Evolutionary conservation across 2,329 filamentous ascomycete species (phyloP), one percentile per base, ranked within the genome.

Genomic region (Bisporella sp.): DNA sequence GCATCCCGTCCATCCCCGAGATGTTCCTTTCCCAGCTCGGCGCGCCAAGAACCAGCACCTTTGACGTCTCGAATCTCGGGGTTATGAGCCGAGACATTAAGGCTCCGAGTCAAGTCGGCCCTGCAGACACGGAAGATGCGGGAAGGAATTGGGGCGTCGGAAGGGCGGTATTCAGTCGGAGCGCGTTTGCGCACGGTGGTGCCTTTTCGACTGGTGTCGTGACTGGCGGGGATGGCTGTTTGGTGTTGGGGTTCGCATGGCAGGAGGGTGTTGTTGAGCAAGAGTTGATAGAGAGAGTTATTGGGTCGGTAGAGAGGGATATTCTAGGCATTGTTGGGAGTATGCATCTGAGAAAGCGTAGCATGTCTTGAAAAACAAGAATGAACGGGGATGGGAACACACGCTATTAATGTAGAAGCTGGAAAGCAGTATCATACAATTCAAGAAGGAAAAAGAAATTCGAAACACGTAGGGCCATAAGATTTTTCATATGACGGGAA

Each of bases 321-420:
- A 50, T 50, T 32, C 30, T 49, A 13, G 33, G 21, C 6, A 37
- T 49, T 46, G 50, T 44, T 39, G 41, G 21, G 79, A 85, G 86
- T 62, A 89, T 9, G 35, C 35, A 21, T 21, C 21, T 21, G 21
- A 21, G 21, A 21, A 21, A 21, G 21, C 21, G 21, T 21, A 21
- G 21, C 21, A 21, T 21, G 21, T 21, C 21, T 21, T 21, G 21
- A 21, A 21, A 21, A 21, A 21, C 21, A 21, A 21, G 21, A 21
- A 21, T 21, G 21, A 21, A 21, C 21, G 21, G 21, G 21, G 21
- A 21, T 21, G 21, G 21, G 21, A 21, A 21, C 21, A 2, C 21
- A 3, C 21, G 21, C 21, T 21, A 21, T 21, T 21, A 21, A 21
- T 21, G 21, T 21, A 21, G 21, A 21, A 21, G 21, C 21, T 21